Percentiles rank a stretch among this genome's conserved stretches.
Evolutionary conservation across 176 grass and related monocot genomes (phyloP).

Genomic region (Pontederia paniculata): DNA sequence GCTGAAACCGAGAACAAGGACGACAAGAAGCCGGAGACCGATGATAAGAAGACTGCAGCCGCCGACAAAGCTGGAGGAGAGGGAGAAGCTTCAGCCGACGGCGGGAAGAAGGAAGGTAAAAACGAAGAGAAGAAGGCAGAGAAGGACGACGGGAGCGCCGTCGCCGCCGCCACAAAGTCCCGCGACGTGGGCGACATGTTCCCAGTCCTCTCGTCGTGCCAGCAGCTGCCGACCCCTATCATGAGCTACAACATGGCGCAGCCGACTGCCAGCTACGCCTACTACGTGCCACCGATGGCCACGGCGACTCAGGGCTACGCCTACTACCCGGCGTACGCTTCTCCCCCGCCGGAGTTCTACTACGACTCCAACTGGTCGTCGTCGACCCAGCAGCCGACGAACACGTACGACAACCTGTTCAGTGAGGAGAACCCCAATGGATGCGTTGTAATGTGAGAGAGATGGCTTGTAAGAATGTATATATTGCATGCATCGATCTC

Average conservation of each 20-base stretch:
- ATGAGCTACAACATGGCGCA: constrained; percentile 19
- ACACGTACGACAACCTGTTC: constrained; percentile 17
- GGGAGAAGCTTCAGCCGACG: background rate
- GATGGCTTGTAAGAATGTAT: too few species aligned
- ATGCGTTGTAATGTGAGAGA: constrained; percentile 6
- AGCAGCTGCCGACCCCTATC: background rate
- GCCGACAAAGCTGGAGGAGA: background rate
- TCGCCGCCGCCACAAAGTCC: background rate
- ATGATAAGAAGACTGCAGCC: background rate
- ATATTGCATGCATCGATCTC: too few species aligned
- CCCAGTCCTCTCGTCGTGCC: too few species aligned
- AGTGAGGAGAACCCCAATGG: constrained; percentile 13
- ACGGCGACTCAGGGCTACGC: background rate
- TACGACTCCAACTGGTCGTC: background rate
- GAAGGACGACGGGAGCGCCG: background rate
- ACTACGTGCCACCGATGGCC: background rate
- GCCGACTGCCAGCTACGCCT: background rate
- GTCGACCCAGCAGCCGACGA: background rate
- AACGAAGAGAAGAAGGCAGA: background rate
- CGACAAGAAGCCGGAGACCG: background rate
- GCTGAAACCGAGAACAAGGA: background rate
- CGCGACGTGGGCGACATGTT: background rate
- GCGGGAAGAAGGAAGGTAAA: background rate
- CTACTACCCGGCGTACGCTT: background rate
- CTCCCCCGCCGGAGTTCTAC: background rate